Conservation (phyloP, 805 yeast genomes). For the Teunomyces stri region DNA sequence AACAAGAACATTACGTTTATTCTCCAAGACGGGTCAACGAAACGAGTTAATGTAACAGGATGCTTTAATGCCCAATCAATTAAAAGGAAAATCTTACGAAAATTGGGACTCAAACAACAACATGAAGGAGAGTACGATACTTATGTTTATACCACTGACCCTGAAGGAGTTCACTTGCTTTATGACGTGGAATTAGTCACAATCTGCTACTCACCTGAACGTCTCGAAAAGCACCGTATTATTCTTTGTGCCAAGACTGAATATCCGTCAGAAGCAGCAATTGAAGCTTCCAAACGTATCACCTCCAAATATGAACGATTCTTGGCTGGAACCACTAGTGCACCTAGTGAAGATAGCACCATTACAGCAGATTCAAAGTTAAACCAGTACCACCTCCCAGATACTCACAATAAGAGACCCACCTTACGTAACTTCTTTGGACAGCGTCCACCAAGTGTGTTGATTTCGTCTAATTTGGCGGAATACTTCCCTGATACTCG, state of each 20-base stretch:
- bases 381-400: slow-evolving; percentile 24
- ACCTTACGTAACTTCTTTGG: slow-evolving; percentile 60
- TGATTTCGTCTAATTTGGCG: slow-evolving; percentile 83
- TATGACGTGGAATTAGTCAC: slow-evolving; percentile 81
- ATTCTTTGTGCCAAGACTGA: slow-evolving; percentile 66
- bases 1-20: slow-evolving; percentile 59
- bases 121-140: slow-evolving; percentile 56
- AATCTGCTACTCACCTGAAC: slow-evolving; percentile 71
- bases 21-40: slow-evolving; percentile 68
- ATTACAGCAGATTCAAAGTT: slow-evolving; percentile 8
- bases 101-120: slow-evolving; percentile 44
- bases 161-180: slow-evolving; percentile 39
- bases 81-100: slow-evolving; percentile 63
- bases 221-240: slow-evolving; percentile 66
- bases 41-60: slow-evolving; percentile 67
- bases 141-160: slow-evolving; percentile 44
- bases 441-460: slow-evolving; percentile 90
- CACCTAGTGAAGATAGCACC: neutral
- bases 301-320: slow-evolving; percentile 29
- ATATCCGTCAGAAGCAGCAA: slow-evolving; percentile 60
- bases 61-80: slow-evolving; percentile 81
- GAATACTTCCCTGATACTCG: slow-evolving; percentile 90
- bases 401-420: slow-evolving; percentile 9
- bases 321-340: neutral
- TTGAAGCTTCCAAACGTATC: slow-evolving; percentile 52